Evolutionary conservation across 345 rosid species (phyloP).

Genomic region (Clarkia xantiana): DNA sequence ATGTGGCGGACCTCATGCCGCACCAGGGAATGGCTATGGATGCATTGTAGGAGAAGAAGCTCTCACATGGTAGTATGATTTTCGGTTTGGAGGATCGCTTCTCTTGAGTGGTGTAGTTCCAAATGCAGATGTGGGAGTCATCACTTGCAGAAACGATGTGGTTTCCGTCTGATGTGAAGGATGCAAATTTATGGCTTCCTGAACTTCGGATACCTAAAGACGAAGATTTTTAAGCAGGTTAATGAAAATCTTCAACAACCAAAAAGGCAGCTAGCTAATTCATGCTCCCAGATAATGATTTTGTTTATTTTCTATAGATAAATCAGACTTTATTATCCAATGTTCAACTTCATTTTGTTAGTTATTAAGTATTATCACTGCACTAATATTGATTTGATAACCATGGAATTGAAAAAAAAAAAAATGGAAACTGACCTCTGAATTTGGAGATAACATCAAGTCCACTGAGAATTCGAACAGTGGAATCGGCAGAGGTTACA

Average conservation of each 20-base stretch:
- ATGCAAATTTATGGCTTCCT: conserved; percentile 42
- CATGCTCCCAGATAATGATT: too few species aligned
- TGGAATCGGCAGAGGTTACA: conserved; percentile 69
- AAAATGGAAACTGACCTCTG: conserved; percentile 26
- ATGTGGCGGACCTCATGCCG: conserved; percentile 19
- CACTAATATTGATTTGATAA: too few species aligned
- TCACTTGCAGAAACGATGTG: conserved; percentile 55
- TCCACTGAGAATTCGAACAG: conserved; percentile 34
- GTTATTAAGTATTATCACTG: neutral
- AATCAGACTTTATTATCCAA: too few species aligned
- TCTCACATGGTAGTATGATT: conserved; percentile 38
- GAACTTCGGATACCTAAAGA: conserved; percentile 24
- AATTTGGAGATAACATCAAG: conserved; percentile 42
- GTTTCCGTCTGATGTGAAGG: conserved; percentile 61
- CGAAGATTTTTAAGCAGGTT: neutral
- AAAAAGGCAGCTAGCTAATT: too few species aligned
- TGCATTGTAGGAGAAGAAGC: conserved; percentile 41
- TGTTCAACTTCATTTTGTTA: too few species aligned
- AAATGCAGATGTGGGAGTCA: conserved; percentile 49
- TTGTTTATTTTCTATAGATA: too few species aligned
- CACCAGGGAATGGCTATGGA: conserved; percentile 64
- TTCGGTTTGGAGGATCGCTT: conserved; percentile 22
- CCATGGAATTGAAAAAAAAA: too few species aligned
- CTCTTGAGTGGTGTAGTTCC: conserved; percentile 41
- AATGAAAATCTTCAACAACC: too few species aligned